Conservation (phyloP, 2,329 filamentous ascomycete genomes). For the Leptographium lundbergii region DNA sequence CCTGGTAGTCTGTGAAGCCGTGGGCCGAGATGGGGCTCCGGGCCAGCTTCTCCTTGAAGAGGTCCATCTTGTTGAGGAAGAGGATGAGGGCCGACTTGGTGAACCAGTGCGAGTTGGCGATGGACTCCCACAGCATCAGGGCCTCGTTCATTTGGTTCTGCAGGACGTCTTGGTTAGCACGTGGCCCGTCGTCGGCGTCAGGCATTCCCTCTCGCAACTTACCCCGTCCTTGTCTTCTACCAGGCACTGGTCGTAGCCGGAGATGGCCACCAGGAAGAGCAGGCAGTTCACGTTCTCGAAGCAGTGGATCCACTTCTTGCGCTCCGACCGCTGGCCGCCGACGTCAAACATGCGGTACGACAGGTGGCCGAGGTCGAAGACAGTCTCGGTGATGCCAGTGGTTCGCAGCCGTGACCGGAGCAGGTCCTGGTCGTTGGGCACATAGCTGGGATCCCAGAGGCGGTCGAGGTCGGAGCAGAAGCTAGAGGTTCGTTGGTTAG, state of each 20-base stretch:
- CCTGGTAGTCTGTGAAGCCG: conserved; percentile 67
- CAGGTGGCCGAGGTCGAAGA: conserved; percentile 82
- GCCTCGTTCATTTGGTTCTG: conserved; percentile 89
- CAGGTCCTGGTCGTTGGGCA: conserved; percentile 90
- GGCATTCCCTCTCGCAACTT: conserved; percentile 23
- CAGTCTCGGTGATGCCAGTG: conserved; percentile 89
- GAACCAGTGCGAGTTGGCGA: conserved; percentile 81
- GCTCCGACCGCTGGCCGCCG: conserved; percentile 80
- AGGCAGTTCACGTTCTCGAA: conserved; percentile 91
- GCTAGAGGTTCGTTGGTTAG: conserved; percentile 30
- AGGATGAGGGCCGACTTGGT: conserved; percentile 69
- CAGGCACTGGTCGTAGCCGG: conserved; percentile 90
- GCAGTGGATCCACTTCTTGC: conserved; percentile 96
- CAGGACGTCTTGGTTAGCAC: conserved; percentile 8
- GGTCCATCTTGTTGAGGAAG: conserved; percentile 80
- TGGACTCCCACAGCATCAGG: conserved; percentile 75
- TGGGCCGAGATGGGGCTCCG: conserved; percentile 60
- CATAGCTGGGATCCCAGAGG: conserved; percentile 63
- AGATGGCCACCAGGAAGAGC: conserved; percentile 88
- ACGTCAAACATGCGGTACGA: conserved; percentile 98
- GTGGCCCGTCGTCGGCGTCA: no score
- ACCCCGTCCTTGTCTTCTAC: conserved; percentile 95
- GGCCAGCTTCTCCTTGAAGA: conserved; percentile 66
- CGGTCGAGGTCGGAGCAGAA: conserved; percentile 73
- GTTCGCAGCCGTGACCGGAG: conserved; percentile 81